Evolutionary conservation across 116 monocot genomes (phyloP).

Genomic region (Trichopus zeylanicus): DNA sequence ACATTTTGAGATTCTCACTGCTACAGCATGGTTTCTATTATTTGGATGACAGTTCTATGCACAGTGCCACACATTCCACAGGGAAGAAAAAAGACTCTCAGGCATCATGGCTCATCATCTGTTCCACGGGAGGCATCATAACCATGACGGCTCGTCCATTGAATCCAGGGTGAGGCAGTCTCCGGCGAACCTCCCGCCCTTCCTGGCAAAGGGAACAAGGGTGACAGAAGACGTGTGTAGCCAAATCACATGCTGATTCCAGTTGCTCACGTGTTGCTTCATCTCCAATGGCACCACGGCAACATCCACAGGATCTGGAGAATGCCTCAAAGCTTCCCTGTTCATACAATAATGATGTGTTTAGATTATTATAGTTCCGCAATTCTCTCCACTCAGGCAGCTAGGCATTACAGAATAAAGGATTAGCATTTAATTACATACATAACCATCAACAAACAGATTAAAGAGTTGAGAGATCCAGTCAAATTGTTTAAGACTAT

Average conservation of each 20-base stretch:
- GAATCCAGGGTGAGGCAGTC: conserved; percentile 68
- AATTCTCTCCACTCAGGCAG: no score
- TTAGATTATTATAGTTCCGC: not conserved
- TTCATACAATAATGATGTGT: not conserved
- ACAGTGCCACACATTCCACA: no score
- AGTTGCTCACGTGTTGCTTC: conserved; percentile 46
- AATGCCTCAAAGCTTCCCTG: conserved; percentile 68
- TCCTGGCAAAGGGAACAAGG: conserved; percentile 75
- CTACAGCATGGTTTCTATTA: no score
- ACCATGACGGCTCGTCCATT: conserved; percentile 20
- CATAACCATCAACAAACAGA: no score
- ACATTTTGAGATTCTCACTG: no score
- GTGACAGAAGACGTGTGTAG: conserved; percentile 60
- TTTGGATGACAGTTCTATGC: no score
- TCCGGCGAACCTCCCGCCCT: conserved; percentile 71
- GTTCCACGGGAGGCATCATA: conserved; percentile 56
- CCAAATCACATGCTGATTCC: conserved; percentile 44
- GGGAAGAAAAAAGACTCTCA: conserved; percentile 8
- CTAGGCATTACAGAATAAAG: no score
- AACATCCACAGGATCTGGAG: conserved; percentile 43
- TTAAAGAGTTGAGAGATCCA: no score
- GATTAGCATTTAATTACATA: no score
- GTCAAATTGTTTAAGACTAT: no score
- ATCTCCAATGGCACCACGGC: conserved; percentile 28
- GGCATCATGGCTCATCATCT: conserved; percentile 45